Evolutionary conservation across 164 flowering plant genomes (phyloP).

Genomic region (Magnolia sinica): DNA sequence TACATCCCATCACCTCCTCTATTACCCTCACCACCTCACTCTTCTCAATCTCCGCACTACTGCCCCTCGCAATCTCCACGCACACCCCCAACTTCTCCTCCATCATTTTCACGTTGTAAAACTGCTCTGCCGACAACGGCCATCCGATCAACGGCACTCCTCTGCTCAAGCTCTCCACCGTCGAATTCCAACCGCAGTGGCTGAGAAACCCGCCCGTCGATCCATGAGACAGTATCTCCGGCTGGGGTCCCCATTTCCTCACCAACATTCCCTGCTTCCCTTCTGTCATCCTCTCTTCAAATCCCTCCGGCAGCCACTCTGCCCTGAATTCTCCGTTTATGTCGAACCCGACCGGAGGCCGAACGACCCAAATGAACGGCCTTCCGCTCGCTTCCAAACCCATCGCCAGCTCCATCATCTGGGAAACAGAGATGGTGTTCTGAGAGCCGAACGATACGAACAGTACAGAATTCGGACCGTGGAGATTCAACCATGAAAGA

Average conservation of each 20-base stretch:
- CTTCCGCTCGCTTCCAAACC: constrained; percentile 46
- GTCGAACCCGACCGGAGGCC: constrained; percentile 28
- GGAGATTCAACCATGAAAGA: constrained; percentile 39
- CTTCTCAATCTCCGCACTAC: neutral
- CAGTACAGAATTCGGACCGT: constrained; percentile 41
- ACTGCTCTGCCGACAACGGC: constrained; percentile 5
- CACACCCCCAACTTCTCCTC: constrained; percentile 14
- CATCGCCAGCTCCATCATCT: constrained; percentile 51
- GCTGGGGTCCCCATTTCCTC: constrained; percentile 15
- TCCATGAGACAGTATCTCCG: constrained; percentile 4
- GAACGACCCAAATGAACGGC: constrained; percentile 40
- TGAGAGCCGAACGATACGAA: constrained; percentile 59
- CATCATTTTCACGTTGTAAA: constrained; percentile 8
- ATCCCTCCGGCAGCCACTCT: constrained; percentile 20
- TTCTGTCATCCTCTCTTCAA: constrained; percentile 11
- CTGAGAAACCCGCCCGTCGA: constrained; percentile 15
- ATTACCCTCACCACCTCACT: neutral
- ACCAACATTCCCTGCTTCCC: constrained; percentile 6
- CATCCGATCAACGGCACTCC: constrained; percentile 10
- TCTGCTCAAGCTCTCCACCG: constrained; percentile 7
- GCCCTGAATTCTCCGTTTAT: constrained; percentile 16
- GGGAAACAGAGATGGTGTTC: constrained; percentile 39
- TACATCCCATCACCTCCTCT: constrained; percentile 16
- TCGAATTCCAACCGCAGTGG: constrained; percentile 22
- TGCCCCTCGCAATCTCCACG: constrained; percentile 14